Evolutionary conservation across 208 protist genomes (phyloP).

Genomic region (Plasmodiophora brassicae): DNA sequence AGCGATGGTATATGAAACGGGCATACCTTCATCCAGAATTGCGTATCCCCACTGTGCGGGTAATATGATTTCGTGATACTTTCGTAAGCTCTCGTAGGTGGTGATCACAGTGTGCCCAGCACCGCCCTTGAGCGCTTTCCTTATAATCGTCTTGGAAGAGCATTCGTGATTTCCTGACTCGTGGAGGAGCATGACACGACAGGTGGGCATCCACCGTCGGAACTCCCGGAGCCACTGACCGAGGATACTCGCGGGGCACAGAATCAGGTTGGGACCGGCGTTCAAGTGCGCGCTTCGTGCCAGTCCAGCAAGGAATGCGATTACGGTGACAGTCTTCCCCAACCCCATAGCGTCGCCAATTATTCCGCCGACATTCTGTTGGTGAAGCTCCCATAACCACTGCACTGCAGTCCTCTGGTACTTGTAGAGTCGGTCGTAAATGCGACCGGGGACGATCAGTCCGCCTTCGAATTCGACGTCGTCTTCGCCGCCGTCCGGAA

Average conservation of each 20-base stretch:
- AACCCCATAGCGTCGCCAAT: slow-evolving; percentile 64
- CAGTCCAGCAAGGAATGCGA: slow-evolving; percentile 78
- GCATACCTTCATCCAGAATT: slow-evolving; percentile 74
- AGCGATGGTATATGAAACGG: not conserved
- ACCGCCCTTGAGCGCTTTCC: not conserved
- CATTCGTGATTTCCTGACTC: slow-evolving; percentile 48
- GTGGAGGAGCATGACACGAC: slow-evolving; percentile 77
- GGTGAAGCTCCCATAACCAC: slow-evolving; percentile 89
- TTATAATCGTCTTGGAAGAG: not conserved
- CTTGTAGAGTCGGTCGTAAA: slow-evolving; percentile 54
- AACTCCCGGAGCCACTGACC: slow-evolving; percentile 79
- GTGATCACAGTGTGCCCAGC: slow-evolving; percentile 67
- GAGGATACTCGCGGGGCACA: slow-evolving; percentile 52
- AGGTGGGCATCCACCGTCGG: slow-evolving; percentile 69
- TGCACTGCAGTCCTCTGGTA: slow-evolving; percentile 75
- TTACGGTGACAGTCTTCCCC: slow-evolving; percentile 86
- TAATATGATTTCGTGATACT: slow-evolving; percentile 46
- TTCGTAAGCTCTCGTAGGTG: slow-evolving; percentile 78
- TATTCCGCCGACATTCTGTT: slow-evolving; percentile 73
- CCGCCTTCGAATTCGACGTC: not conserved
- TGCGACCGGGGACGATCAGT: slow-evolving; percentile 50
- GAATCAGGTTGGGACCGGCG: slow-evolving; percentile 75
- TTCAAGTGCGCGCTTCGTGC: slow-evolving; percentile 53
- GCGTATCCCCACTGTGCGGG: slow-evolving; percentile 77
- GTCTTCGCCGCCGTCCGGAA: not conserved